A percentile compares a stretch with the other conserved stretches of the same genome.
Conservation (phyloP, 2,329 filamentous ascomycete species). For the Zymoseptoria ardabiliae region DNA sequence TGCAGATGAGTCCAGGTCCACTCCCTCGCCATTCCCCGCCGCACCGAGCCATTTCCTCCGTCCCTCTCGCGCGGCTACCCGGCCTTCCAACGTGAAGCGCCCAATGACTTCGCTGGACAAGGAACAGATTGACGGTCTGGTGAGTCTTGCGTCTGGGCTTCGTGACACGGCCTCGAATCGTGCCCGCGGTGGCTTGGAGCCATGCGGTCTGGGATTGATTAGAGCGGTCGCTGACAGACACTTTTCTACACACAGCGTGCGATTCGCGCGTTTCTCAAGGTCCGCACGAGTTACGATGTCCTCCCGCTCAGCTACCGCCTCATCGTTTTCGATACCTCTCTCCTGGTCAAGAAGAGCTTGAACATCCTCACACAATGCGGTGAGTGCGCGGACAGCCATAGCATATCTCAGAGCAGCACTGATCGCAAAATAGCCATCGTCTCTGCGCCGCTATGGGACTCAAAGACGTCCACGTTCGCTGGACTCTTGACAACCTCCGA, state of each 20-base stretch:
- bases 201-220: neutral
- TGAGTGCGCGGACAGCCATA: conserved; percentile 34
- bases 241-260: conserved; percentile 55
- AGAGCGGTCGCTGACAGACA: conserved; percentile 3
- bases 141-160: conserved; percentile 40
- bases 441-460: conserved; percentile 95
- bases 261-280: conserved; percentile 91
- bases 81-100: neutral
- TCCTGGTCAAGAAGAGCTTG: conserved; percentile 94
- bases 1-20: neutral
- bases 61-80: neutral
- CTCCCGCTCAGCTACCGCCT: conserved; percentile 91
- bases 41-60: neutral
- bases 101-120: conserved; percentile 50
- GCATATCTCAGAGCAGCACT: conserved; percentile 1
- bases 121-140: conserved; percentile 72
- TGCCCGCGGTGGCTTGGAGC: neutral
- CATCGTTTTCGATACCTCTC: conserved; percentile 87
- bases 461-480: conserved; percentile 83
- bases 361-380: conserved; percentile 95
- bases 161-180: neutral
- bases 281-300: conserved; percentile 95
- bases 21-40: neutral
- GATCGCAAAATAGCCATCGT: conserved; percentile 65
- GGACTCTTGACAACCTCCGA: conserved; percentile 92